Base-by-base conservation (phyloP, 306 rosid genomes). In the Carpinus fangiana region DNA sequence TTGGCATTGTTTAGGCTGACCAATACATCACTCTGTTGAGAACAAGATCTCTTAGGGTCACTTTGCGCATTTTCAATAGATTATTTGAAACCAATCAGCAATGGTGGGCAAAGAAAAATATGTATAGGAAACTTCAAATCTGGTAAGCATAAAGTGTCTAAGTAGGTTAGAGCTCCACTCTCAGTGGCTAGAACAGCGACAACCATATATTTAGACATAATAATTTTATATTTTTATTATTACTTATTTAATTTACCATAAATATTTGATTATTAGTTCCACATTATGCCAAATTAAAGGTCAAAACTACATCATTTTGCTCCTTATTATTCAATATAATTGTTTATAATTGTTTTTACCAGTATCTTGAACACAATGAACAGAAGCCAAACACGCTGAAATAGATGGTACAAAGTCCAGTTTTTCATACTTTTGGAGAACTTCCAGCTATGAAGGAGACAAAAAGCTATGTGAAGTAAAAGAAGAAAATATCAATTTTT, bases 1-100 rank as follows among this genome's bases (percentile, higher is more conserved):
- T 20, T 66, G 26, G 72, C 66, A 53, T 65, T 55, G 23, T 34
- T 76, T 23, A 66, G 61, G 61, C 59, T 67, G 54, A 62, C 69
- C 46, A 13, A 31, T 14, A 62, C 69, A 28, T 31, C 41, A 13
- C 10, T 34, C 18, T 34, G 20, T 4, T 14, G 4, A 62, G n/a
- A 62, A 34, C 5, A 62, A 57, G 26, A 54, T 54, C 23, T 54
- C n/a, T 20, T 62, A 28, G n/a, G 69, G 41, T 8, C 46, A 34
- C 28, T 62, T 60, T 60, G 13, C 41, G 26, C 67, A 12, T 60
- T 10, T 12, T 12, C 66, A 21, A 26, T 26, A 62, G 45, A 62
- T 62, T 62, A 62, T 62, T 16, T 34, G 31, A 28, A 62, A 62
- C 70, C 7, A 62, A 62, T 34, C 12, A 6, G 46, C 7, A 5